phyloP scores from a whole-genome alignment of 2,329 filamentous ascomycete species.

The Cladophialophora exuberans region DNA sequence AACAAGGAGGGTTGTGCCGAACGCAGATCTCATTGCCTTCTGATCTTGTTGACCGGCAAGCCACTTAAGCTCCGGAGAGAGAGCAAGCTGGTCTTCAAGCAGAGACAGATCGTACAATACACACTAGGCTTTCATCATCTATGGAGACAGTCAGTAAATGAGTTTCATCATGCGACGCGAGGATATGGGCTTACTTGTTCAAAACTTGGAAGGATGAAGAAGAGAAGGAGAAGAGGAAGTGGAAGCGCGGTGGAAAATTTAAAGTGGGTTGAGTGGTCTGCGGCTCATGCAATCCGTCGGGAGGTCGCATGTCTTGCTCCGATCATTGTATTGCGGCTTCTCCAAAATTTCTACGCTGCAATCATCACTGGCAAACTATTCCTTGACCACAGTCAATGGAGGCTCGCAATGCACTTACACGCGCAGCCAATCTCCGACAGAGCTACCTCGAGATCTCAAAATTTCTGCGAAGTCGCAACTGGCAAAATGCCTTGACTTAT shows the following conservation, averaged over 20 bases:
- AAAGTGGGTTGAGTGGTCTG: background rate
- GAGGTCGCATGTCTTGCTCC: too few species aligned
- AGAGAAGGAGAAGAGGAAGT: slow-evolving; percentile 58
- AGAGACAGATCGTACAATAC: slow-evolving; percentile 82
- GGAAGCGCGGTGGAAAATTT: slow-evolving; percentile 31
- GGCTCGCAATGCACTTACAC: slow-evolving; percentile 14
- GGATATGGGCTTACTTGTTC: slow-evolving; percentile 72
- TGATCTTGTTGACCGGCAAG: slow-evolving; percentile 70
- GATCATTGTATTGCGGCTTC: background rate
- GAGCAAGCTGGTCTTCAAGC: slow-evolving; percentile 73
- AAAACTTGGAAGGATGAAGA: slow-evolving; percentile 99
- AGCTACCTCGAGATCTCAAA: slow-evolving; percentile 46
- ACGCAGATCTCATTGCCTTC: slow-evolving; percentile 83
- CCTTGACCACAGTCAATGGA: slow-evolving; percentile 10
- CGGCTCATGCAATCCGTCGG: too few species aligned
- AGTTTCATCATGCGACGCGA: background rate
- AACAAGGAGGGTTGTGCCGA: slow-evolving; percentile 98
- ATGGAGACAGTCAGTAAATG: slow-evolving; percentile 15
- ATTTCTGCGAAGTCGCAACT: slow-evolving; percentile 36
- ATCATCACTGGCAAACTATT: background rate
- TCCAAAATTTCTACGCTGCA: slow-evolving; percentile 1
- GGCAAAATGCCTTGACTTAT: too few species aligned
- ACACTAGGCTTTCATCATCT: slow-evolving; percentile 94
- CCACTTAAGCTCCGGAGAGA: slow-evolving; percentile 91
- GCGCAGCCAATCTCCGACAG: slow-evolving; percentile 34